Percentiles rank a stretch among this genome's conserved stretches.
phyloP scores from a whole-genome alignment of 768 basidiomycete species.

The Rhizopogon vinicolor region DNA sequence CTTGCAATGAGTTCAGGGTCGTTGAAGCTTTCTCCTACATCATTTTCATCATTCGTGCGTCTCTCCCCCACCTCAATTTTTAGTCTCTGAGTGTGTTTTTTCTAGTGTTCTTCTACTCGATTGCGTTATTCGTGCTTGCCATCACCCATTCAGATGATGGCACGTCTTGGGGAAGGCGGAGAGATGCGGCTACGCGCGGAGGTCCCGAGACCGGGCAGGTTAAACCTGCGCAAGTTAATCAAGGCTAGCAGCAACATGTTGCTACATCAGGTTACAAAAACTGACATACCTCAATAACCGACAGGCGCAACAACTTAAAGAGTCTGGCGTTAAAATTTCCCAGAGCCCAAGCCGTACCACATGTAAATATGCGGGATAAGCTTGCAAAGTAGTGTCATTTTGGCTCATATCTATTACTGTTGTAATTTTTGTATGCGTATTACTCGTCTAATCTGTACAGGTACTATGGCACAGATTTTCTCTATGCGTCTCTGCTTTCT shows the following conservation, averaged over 20 bases:
- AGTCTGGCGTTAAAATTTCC: too few species aligned
- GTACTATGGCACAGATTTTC: too few species aligned
- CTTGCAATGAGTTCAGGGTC: conserved; percentile 26
- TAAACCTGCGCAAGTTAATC: too few species aligned
- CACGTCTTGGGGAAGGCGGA: too few species aligned
- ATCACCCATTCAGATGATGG: not conserved
- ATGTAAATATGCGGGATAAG: not conserved
- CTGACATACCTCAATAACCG: not conserved
- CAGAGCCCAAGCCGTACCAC: not conserved
- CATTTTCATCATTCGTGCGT: conserved; percentile 29
- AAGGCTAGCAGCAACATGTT: not conserved
- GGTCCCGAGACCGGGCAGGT: not conserved
- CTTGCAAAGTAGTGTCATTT: not conserved
- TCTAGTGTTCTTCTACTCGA: conserved; percentile 29
- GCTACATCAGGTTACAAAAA: not conserved
- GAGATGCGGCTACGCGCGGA: not conserved
- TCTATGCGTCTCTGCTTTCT: too few species aligned
- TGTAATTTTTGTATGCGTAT: too few species aligned
- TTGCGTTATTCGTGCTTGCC: conserved; percentile 18
- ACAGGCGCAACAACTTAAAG: not conserved
- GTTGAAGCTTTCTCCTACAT: conserved; percentile 33
- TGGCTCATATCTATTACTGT: too few species aligned
- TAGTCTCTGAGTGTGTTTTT: not conserved
- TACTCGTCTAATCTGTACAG: too few species aligned
- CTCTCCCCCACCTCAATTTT: not conserved